Base-by-base conservation (phyloP, 108 stramenopile species). In the Pseudonitzschia multiseries region DNA sequence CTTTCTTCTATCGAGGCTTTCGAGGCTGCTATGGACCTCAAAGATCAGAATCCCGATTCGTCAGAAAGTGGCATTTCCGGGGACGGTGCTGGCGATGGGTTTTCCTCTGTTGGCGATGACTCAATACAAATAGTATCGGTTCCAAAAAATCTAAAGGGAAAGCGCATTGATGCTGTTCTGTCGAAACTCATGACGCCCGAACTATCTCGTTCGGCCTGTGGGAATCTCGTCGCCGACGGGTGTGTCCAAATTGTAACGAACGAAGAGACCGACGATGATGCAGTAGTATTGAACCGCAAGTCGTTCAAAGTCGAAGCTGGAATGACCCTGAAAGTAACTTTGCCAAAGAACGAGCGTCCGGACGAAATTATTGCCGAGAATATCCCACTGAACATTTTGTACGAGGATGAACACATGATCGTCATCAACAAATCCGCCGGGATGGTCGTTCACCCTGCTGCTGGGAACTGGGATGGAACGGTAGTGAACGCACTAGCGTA, bases 401-500 rank as follows among this genome's bases (percentile, higher is more conserved):
- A 82, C 67, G 97, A 98, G 73, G 97, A 98, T 74, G 92, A 94
- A 54, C 84, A 95, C 72, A 90, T 96, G 82, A 85, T 97, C 73
- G 96, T 93, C 9, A 61, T 97, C 22, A 95, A 94, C 73, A 98
- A 98, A 78, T 84, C 89, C 28, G 94, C 94, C 20, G 94, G 91
- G 42, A 97, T 98, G 93, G 98, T 98, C 1, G 96, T 97, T 0
- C 98, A 98, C 74, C 98, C 98, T 31, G 98, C 97, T n/a, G 93
- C 94, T 20, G 98, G 98, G n/a, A 94, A 94, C 68, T 94, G 96
- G 92, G 90, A 93, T 71, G 94, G 92, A 51, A 98, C 98, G 18
- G 84, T 98, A 21, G 96, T 96, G 4, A 98, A 98, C 78, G 98
- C 97, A 17, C 79, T 98, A n/a, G 90, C 96, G 1, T 82, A 92